Base-by-base conservation (phyloP, 1,284 basidiomycete species). In the Moesziomyces parantarcticus region DNA sequence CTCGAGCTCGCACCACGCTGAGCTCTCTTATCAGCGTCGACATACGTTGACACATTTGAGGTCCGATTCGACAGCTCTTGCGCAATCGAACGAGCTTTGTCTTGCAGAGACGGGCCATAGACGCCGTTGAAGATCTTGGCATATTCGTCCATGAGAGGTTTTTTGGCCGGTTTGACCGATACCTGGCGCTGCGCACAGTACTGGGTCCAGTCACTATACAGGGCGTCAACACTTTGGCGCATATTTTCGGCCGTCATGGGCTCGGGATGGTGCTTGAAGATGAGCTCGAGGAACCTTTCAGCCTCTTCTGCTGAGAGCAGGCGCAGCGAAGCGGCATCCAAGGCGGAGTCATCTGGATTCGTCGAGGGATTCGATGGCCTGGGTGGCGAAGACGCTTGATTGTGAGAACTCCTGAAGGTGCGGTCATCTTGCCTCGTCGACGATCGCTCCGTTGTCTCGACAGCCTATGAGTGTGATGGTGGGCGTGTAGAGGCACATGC, bases 81-180 rank as follows among this genome's bases (percentile, higher is more conserved):
- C n/a, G 69, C 63, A 23, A 72, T 72, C 14, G 58, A 54, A 26
- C 36, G 45, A 10, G 69, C 69, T 23, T 61, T 61, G 21, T 50
- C 51, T 46, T 72, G 69, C 18, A 41, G 39, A 7, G 62, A 56
- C 4, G 69, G 29, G 6, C 69, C 69, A 25, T 72, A 72, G 22
- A 59, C 32, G 23, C 69, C 69, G 16, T 59, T 58, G 59, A 66
- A 72, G 23, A 74, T 61, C 42, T 74, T 74, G 45, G 26, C 48
- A 20, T 62, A 74, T 34, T 74, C 71, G n/a, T 68, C 71, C 71
- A 74, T 69, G 22, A 74, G 62, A 6, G 71, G 58, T 52, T 69
- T 69, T 52, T 74, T 74, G 23, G 56, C 50, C 26, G 59, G 23
- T 26, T 44, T 45, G 25, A 63, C 57, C 13, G 58, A 51, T 3